Evolutionary conservation across 2,329 filamentous ascomycete genomes (phyloP).

Genomic region (Drechslerella coelobrocha): DNA sequence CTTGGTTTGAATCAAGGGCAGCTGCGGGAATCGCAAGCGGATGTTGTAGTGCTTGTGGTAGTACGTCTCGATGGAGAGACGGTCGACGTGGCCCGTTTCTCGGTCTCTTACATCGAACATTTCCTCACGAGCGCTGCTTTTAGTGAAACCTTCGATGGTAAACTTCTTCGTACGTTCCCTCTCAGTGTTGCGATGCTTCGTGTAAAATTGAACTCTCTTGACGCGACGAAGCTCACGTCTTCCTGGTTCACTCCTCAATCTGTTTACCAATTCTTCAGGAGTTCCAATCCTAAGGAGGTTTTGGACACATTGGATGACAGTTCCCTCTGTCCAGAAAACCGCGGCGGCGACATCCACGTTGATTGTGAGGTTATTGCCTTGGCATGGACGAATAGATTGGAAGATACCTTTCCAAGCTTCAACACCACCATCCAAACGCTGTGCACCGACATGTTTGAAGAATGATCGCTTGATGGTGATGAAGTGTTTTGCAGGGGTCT

Average conservation of each 20-base stretch:
- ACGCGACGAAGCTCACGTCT: constrained; percentile 64
- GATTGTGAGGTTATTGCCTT: constrained; percentile 72
- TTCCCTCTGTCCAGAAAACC: constrained; percentile 73
- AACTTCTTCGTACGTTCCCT: constrained; percentile 62
- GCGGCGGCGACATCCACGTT: constrained; percentile 93
- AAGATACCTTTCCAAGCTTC: constrained; percentile 90
- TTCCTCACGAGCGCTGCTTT: constrained; percentile 63
- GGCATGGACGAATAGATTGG: constrained; percentile 71
- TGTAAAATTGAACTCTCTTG: constrained; percentile 65
- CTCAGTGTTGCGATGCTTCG: constrained; percentile 63
- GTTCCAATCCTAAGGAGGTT: constrained; percentile 46
- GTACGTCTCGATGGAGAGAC: constrained; percentile 64
- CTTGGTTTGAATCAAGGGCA: constrained; percentile 67
- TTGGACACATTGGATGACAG: constrained; percentile 54
- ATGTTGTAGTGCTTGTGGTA: constrained; percentile 66
- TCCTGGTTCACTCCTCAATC: constrained; percentile 50
- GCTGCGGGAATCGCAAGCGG: constrained; percentile 60
- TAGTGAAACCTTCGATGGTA: constrained; percentile 64
- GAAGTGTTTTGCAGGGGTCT: constrained; percentile 71
- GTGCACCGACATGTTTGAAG: constrained; percentile 67
- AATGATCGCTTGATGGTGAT: constrained; percentile 80
- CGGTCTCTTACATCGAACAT: constrained; percentile 65
- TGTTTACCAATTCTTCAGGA: constrained; percentile 53
- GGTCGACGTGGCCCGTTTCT: constrained; percentile 64
- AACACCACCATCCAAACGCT: constrained; percentile 69